Base-by-base conservation (phyloP, 257 asterid genomes). In the Datura wrightii region DNA sequence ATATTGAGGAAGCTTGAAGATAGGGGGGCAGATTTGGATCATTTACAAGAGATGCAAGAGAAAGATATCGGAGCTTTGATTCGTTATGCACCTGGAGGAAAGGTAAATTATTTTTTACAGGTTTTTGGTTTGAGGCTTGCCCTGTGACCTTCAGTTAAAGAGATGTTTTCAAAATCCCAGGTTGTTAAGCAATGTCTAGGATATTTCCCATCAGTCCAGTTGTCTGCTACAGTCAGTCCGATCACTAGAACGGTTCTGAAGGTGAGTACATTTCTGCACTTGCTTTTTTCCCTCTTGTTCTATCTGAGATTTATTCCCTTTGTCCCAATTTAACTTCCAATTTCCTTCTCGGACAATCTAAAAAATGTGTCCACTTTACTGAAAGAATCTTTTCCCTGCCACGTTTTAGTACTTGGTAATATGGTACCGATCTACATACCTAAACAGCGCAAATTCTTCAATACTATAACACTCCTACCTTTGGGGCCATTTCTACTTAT, bases 221-320 rank as follows among this genome's bases (percentile, higher is more conserved):
- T 96, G 89, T 91, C 91, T 83, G 98, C 98, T 82, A 93, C 94
- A 87, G 98, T 96, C 42, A 96, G 99, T 91, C 99, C 99, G 84
- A 96, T 96, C 86, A 96, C 99, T 42, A 93, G 99, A 90, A 96
- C 99, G 53, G 99, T 96, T 87, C 92, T 96, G 82, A 96, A 96
- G 99, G 99, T 96, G 90, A 82, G 79, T 85, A 36, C 88, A 55
- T 67, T 85, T 82, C 55, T 87, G 84, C 82, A 83, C 36, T 19
- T 72, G 52, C 69, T 87, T 46, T 24, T 85, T 79, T 80, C 79
- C 39, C 34, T 67, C 65, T 80, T 50, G 69, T 71, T 54, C 46
- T 84, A 52, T 65, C 85, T 85, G 79, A 78, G 83, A 19, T 66
- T 83, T 46, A 50, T 19, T 52, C 52, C 53, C 50, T 67, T 53